phyloP scores from a whole-genome alignment of 768 basidiomycete species.

The Pholiota molesta region DNA sequence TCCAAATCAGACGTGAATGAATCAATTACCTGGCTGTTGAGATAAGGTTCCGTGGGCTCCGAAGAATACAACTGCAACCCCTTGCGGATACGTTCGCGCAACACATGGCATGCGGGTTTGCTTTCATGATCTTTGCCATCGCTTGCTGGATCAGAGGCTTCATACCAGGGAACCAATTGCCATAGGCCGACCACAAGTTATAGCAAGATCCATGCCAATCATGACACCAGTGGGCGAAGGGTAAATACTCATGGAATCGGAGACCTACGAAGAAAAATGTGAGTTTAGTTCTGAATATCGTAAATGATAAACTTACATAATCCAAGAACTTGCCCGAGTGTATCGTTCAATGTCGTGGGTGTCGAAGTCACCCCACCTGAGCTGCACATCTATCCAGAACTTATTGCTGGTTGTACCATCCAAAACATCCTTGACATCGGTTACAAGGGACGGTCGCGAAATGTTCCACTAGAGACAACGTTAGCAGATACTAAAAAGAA shows the following conservation, averaged over 20 bases:
- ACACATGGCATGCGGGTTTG: slow-evolving; percentile 95
- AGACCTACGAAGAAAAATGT: slow-evolving; percentile 61
- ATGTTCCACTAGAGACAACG: slow-evolving; percentile 83
- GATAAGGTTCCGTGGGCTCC: slow-evolving; percentile 97
- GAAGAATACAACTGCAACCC: slow-evolving; percentile 98
- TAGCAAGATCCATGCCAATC: slow-evolving; percentile 99
- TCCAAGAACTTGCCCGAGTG: slow-evolving; percentile 99
- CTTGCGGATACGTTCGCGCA: slow-evolving; percentile 98
- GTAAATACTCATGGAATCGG: slow-evolving; percentile 98
- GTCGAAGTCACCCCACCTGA: slow-evolving; percentile 98
- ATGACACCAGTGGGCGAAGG: slow-evolving; percentile 98
- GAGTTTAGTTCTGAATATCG: background rate
- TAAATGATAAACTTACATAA: slow-evolving; percentile 59
- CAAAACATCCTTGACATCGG: slow-evolving; percentile 93
- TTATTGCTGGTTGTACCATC: slow-evolving; percentile 99
- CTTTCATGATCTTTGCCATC: slow-evolving; percentile 99
- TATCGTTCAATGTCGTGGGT: slow-evolving; percentile 99
- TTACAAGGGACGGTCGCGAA: slow-evolving; percentile 91
- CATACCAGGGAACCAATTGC: slow-evolving; percentile 99
- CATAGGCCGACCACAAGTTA: slow-evolving; percentile 98
- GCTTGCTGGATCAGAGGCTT: slow-evolving; percentile 98
- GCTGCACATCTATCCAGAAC: slow-evolving; percentile 96
- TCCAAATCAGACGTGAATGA: background rate
- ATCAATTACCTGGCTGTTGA: slow-evolving; percentile 83
- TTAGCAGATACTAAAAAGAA: background rate